Percentiles rank a stretch among this genome's conserved stretches.
Evolutionary conservation across 495 filamentous ascomycete species (phyloP).

Genomic region (Hypoxylon lienhwacheense): DNA sequence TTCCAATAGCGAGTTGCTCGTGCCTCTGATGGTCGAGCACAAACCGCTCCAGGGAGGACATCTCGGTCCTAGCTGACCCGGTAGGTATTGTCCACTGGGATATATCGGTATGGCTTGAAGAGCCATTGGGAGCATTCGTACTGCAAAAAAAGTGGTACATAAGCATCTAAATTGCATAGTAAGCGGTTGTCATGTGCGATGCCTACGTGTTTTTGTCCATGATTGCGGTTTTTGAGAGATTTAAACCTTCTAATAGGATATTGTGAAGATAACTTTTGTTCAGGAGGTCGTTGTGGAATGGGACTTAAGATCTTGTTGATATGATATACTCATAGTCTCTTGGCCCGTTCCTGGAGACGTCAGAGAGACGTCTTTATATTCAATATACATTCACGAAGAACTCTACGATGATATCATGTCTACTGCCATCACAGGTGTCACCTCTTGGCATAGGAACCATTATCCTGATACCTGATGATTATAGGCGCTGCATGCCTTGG

Average conservation of each 20-base stretch:
- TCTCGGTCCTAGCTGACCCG: neutral
- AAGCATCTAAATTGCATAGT: neutral
- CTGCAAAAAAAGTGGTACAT: constrained; percentile 1
- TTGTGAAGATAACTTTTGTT: neutral
- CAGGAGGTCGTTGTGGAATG: no score
- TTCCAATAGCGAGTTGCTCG: constrained; percentile 14
- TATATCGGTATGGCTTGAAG: constrained; percentile 1
- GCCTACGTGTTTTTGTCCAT: constrained; percentile 15
- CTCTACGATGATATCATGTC: no score
- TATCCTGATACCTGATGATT: no score
- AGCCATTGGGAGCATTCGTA: neutral
- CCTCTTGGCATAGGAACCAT: no score
- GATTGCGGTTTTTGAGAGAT: neutral
- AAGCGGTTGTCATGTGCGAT: neutral
- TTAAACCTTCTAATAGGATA: neutral
- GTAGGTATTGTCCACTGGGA: neutral
- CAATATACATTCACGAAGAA: no score
- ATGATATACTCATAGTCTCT: no score
- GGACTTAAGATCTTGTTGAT: no score
- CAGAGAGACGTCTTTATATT: no score
- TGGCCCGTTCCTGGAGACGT: no score
- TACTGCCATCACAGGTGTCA: no score
- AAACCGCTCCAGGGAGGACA: neutral
- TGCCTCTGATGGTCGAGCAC: neutral
- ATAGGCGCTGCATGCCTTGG: no score